Evolutionary conservation across 805 yeast genomes (phyloP).

Genomic region (Myxozyma monticola): DNA sequence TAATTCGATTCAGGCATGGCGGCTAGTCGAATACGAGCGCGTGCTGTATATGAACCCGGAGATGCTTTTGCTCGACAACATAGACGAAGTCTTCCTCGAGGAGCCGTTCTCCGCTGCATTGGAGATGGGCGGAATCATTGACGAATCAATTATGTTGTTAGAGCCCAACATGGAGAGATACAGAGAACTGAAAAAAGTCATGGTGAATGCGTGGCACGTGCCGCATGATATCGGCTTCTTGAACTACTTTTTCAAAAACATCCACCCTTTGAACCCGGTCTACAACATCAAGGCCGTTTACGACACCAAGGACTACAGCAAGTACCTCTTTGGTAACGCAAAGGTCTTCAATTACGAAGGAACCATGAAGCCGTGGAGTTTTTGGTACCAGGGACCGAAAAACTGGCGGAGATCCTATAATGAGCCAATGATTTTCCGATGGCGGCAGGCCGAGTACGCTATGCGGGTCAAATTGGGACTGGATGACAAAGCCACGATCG

Average conservation of each 20-base stretch:
- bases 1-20: slow-evolving; percentile 27
- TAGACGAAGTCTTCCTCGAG: slow-evolving; percentile 25
- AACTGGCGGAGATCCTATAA: slow-evolving; percentile 24
- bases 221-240: slow-evolving; percentile 23
- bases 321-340: slow-evolving; percentile 24
- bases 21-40: slow-evolving; percentile 25
- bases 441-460: slow-evolving; percentile 27
- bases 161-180: slow-evolving; percentile 22
- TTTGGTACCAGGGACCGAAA: slow-evolving; percentile 22
- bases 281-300: slow-evolving; percentile 26
- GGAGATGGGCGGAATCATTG: slow-evolving; percentile 27
- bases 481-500: slow-evolving; percentile 16
- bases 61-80: slow-evolving; percentile 22
- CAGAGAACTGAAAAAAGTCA: slow-evolving; percentile 17
- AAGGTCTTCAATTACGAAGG: slow-evolving; percentile 28
- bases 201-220: slow-evolving; percentile 15
- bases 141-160: slow-evolving; percentile 27
- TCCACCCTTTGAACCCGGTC: slow-evolving; percentile 26
- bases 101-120: slow-evolving; percentile 24
- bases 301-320: slow-evolving; percentile 14
- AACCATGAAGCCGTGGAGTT: slow-evolving; percentile 28
- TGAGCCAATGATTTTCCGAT: slow-evolving; percentile 23
- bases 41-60: slow-evolving; percentile 24
- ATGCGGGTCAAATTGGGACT: slow-evolving; percentile 10
- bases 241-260: slow-evolving; percentile 21